Evolutionary conservation across 2,329 filamentous ascomycete species (phyloP), one percentile per base, ranked within the genome.

Genomic region (Trichoderma simmonsii): DNA sequence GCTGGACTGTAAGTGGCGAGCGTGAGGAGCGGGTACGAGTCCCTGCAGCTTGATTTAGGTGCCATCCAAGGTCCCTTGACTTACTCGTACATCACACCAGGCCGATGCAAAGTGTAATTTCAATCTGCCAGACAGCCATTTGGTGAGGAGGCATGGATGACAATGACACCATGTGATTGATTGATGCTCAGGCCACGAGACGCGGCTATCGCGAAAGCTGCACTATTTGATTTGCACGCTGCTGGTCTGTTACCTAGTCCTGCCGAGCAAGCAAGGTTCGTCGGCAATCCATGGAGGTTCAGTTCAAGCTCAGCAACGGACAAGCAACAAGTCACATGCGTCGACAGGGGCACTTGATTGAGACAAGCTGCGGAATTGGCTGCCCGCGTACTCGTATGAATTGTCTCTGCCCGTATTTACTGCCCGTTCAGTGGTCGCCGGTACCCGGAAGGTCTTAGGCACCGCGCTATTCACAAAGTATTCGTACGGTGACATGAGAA

Each of bases 251-350:
- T 32, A 32, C 30, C 39, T 43, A 43, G 39, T 43, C 39, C 15
- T 43, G 39, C 39, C 15, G 39, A 43, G 39, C 39, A 43, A 15
- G 15, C 39, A 43, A 43, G 39, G 39, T 43, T 18, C 7, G 15
- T 43, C 39, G 18, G 15, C 39, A n/a, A 43, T 43, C 36, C 39
- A 43, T 43, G 39, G 18, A 43, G 39, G 39, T 43, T 43, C 39
- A 43, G 36, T 39, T 39, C 15, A n/a, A n/a, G 39, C 18, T 43
- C 15, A 54, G n/a, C 11, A 48, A 11, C 9, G 32, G 39, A 32
- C 39, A n/a, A 14, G 26, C 62, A 65, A 48, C 61, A 36, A 62
- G 67, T 70, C 67, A 54, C 57, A 70, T 70, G 66, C 66, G 66
- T n/a, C 39, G 30, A 26, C 54, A 61, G 39, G 64, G 66, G 54